A percentile compares a stretch with the other conserved stretches of the same genome.
phyloP scores from a whole-genome alignment of 2,329 filamentous ascomycete species.

The Sordariomycetes sp. region DNA sequence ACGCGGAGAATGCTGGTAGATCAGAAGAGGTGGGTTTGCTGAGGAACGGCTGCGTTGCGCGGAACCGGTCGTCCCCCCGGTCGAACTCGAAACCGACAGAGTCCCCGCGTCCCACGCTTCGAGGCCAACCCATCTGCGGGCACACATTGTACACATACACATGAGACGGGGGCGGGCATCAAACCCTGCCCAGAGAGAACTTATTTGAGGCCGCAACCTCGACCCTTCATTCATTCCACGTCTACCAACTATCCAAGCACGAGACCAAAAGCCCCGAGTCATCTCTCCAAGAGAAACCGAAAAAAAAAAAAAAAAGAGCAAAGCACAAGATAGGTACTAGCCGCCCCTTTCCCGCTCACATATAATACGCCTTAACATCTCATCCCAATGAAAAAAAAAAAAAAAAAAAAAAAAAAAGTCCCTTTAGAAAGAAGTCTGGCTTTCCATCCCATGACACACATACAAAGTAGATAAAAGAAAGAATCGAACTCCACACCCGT shows the following conservation, averaged over 20 bases:
- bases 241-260: neutral
- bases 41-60: too few species aligned
- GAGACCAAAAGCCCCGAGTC: neutral
- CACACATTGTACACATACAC: too few species aligned
- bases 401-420: neutral
- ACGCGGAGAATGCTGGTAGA: too few species aligned
- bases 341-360: neutral
- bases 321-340: neutral
- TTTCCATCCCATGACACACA: neutral
- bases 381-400: neutral
- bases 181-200: too few species aligned
- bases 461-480: neutral
- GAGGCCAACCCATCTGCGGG: too few species aligned
- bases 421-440: neutral
- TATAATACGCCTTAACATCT: neutral
- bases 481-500: neutral
- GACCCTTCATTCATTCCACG: slow-evolving; percentile 1
- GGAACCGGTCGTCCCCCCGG: too few species aligned
- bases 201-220: neutral
- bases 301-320: neutral
- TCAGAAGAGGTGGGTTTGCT: too few species aligned
- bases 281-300: neutral
- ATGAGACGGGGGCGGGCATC: too few species aligned
- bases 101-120: too few species aligned
- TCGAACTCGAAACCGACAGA: too few species aligned